Evolutionary conservation across 805 yeast genomes (phyloP).

Genomic region (Candida stauntonica): DNA sequence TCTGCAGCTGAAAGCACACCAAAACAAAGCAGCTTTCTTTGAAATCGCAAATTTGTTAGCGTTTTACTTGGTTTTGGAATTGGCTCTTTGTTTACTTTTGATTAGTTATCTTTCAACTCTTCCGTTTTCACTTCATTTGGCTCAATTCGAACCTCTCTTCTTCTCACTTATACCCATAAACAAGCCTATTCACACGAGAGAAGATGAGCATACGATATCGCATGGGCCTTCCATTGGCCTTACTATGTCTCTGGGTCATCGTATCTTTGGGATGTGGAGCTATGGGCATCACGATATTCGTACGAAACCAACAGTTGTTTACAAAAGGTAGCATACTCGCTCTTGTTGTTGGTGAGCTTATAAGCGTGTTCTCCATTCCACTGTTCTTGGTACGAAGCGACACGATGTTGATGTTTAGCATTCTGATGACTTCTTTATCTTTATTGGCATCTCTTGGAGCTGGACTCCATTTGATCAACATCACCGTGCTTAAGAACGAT

Average conservation of each 20-base stretch:
- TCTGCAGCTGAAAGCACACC: no score
- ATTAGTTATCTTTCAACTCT: no score
- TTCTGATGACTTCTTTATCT: conserved; percentile 5
- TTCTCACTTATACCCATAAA: no score
- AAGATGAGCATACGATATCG: conserved; percentile 8
- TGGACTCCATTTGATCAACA: conserved; percentile 19
- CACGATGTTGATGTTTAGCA: background rate
- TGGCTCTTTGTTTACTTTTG: no score
- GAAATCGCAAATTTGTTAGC: no score
- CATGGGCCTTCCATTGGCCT: conserved; percentile 1
- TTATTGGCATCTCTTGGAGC: conserved; percentile 21
- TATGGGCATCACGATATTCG: conserved; percentile 11
- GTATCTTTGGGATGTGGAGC: conserved; percentile 16
- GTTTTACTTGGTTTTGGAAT: no score
- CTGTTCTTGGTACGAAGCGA: conserved; percentile 2
- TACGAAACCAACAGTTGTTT: conserved; percentile 1
- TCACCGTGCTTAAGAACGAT: background rate
- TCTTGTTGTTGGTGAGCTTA: conserved; percentile 14
- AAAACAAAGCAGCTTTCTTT: conserved; percentile 10
- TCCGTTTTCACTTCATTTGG: no score
- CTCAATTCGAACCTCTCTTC: no score
- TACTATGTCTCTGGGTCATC: conserved; percentile 3
- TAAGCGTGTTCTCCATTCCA: conserved; percentile 12
- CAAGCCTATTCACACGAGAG: background rate
- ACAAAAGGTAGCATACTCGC: conserved; percentile 4